Base-by-base conservation (phyloP, 768 basidiomycete species). In the Phylloporus scabripes region DNA sequence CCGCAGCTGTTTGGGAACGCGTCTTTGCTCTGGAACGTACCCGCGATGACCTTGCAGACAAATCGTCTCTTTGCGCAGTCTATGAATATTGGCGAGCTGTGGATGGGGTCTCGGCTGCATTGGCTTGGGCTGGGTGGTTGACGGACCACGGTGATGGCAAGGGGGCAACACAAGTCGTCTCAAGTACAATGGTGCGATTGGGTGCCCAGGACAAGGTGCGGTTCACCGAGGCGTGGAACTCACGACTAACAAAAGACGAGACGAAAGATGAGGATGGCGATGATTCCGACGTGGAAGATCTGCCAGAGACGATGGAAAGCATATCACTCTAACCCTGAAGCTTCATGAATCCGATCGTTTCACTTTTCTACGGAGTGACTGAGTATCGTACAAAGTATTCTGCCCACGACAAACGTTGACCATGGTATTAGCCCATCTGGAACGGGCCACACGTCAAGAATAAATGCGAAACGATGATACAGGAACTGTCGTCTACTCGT, bases 401-500 rank as follows among this genome's bases (percentile, higher is more conserved):
- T 12, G 32, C 12, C 4, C 31, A 23, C 21, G 5, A 14, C 24
- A 26, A 10, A 11, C 10, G 28, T 29, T 10, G 28, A 31, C 11
- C 29, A 4, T 12, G 29, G 29, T 31, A 31, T 31, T 31, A 31
- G 4, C 29, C n/a, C 29, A 31, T 31, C 26, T 23, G n/a, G n/a
- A n/a, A n/a, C n/a, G n/a, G n/a, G n/a, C n/a, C n/a, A n/a, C n/a
- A n/a, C n/a, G n/a, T n/a, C n/a, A 26, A 28, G 26, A 8, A 28
- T 28, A 29, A 38, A 55, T 56, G 48, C 51, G 49, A 52, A 26
- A 29, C 36, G 38, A 52, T 50, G 52, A 55, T 58, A 65, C 60
- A 59, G 5, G 41, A 40, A 28, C 20, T 49, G 49, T 59, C 57
- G 46, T 65, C 67, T 88, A 92, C 81, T 89, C 87, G 51, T 85